Conservation (phyloP, 768 basidiomycete species). For the Chlorophyllum brunneum region DNA sequence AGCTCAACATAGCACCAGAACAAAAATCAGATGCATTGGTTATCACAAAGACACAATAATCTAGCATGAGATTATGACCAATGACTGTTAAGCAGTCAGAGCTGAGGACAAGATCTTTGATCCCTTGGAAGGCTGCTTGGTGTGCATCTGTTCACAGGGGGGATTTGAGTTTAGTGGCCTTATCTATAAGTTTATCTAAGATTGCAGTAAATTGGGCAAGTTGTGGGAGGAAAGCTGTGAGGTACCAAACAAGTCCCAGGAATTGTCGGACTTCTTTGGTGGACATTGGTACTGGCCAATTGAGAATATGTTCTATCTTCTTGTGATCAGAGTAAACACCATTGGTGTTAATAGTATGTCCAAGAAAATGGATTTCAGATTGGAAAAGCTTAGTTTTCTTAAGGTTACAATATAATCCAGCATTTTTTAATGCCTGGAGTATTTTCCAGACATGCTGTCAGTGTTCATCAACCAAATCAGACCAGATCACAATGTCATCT, state of each 20-base stretch:
- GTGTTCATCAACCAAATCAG: conserved; percentile 15
- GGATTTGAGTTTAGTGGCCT: too few relatives aligned
- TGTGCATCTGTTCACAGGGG: conserved; percentile 9
- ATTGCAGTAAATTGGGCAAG: conserved; percentile 10
- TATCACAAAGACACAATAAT: conserved; percentile 29
- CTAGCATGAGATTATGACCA: conserved; percentile 10
- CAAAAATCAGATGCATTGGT: conserved; percentile 25
- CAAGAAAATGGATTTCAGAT: conserved; percentile 24
- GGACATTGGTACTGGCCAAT: conserved; percentile 21
- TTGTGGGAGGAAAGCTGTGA: conserved; percentile 13
- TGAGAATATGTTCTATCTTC: conserved; percentile 21
- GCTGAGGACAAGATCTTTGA: conserved; percentile 14
- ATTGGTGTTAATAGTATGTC: conserved; percentile 30
- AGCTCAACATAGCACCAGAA: conserved; percentile 25
- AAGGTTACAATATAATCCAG: conserved; percentile 10
- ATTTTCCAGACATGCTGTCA: conserved; percentile 6
- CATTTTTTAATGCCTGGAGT: conserved; percentile 11
- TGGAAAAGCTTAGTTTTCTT: conserved; percentile 21
- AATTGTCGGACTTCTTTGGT: conserved; percentile 12
- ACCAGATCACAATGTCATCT: conserved; percentile 25
- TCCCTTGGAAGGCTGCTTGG: conserved; percentile 20
- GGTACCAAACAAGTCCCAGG: conserved; percentile 14
- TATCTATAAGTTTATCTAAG: conserved; percentile 8
- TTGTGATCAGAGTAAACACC: conserved; percentile 20
- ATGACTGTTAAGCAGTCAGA: conserved; percentile 13